A percentile compares a stretch with the other conserved stretches of the same genome.
These are phyloP conservation scores for Scheffersomyces cryptocercus DNA, from an alignment of 1,139 yeast genomes.

Conservation along the genomic window DNA sequence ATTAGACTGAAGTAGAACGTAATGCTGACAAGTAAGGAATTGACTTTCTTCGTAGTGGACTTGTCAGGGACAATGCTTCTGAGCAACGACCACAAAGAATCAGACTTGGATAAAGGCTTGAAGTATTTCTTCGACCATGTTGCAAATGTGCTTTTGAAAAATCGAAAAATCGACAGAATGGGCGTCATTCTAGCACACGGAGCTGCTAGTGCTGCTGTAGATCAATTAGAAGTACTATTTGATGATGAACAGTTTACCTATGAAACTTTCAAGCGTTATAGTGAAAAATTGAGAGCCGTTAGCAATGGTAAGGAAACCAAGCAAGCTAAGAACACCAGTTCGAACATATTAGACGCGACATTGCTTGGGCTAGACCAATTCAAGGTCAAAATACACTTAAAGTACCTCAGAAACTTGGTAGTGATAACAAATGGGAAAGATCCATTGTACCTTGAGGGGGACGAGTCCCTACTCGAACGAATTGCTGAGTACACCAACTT, in stretches of 20 bases:
- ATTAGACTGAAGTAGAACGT: too few relatives aligned
- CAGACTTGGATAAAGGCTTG: slow-evolving; percentile 12
- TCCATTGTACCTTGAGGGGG: slow-evolving; percentile 14
- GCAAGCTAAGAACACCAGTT: background rate
- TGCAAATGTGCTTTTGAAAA: slow-evolving; percentile 45
- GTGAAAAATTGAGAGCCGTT: background rate
- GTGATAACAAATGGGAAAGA: slow-evolving; percentile 44
- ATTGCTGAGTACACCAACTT: slow-evolving; percentile 8
- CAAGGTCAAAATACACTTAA: slow-evolving; percentile 27
- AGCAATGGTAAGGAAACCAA: background rate
- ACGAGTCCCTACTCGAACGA: slow-evolving; percentile 13
- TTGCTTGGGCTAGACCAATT: slow-evolving; percentile 32
- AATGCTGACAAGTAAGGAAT: slow-evolving; percentile 13
- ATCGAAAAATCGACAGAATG: slow-evolving; percentile 58
- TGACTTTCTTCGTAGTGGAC: slow-evolving; percentile 58
- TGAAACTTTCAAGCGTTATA: slow-evolving; percentile 14
- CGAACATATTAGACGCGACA: slow-evolving; percentile 29
- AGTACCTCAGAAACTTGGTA: slow-evolving; percentile 40
- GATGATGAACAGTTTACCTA: slow-evolving; percentile 27
- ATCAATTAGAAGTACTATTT: slow-evolving; percentile 15
- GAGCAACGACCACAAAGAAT: background rate
- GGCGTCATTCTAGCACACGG: slow-evolving; percentile 40
- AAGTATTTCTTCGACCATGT: slow-evolving; percentile 44
- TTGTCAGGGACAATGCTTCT: slow-evolving; percentile 44
- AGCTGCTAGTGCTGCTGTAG: slow-evolving; percentile 10